phyloP scores from a whole-genome alignment of 2,329 filamentous ascomycete species.

The Akanthomyces lecanii region DNA sequence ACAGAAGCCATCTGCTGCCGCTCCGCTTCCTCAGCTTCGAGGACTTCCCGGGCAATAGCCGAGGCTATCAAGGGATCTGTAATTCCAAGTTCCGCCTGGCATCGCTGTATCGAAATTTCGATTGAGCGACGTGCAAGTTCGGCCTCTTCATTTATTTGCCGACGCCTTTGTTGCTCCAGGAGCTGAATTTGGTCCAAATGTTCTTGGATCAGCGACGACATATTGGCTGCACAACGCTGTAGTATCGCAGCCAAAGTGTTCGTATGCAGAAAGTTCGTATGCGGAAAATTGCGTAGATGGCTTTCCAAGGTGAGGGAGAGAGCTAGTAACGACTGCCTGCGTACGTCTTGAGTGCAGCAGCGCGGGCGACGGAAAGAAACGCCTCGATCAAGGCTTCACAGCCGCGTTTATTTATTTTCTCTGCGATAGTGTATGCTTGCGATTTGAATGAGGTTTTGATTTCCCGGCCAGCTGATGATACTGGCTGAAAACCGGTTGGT shows the following conservation, averaged over 20 bases:
- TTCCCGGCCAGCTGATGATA: neutral
- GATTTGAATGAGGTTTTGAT: neutral
- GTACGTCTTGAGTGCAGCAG: neutral
- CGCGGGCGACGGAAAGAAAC: neutral
- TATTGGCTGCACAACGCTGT: neutral
- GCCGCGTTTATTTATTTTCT: neutral
- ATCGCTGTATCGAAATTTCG: neutral
- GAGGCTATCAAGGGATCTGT: neutral
- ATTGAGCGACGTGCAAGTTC: neutral
- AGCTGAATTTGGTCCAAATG: neutral
- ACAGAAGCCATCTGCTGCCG: neutral
- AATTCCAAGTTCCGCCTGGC: neutral
- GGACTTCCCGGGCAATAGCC: neutral
- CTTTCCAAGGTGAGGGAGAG: neutral
- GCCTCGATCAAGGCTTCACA: neutral
- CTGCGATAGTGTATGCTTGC: neutral
- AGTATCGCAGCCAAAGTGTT: neutral
- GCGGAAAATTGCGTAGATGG: neutral
- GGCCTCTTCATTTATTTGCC: neutral
- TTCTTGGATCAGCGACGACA: neutral
- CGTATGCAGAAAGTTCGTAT: too few species aligned
- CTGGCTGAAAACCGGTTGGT: neutral
- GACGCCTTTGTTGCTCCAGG: neutral
- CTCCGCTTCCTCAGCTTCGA: neutral
- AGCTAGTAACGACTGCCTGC: neutral